A percentile compares a stretch with the other conserved stretches of the same genome.
phyloP scores from a whole-genome alignment of 148 eudicot species.

The Oxyria digyna region DNA sequence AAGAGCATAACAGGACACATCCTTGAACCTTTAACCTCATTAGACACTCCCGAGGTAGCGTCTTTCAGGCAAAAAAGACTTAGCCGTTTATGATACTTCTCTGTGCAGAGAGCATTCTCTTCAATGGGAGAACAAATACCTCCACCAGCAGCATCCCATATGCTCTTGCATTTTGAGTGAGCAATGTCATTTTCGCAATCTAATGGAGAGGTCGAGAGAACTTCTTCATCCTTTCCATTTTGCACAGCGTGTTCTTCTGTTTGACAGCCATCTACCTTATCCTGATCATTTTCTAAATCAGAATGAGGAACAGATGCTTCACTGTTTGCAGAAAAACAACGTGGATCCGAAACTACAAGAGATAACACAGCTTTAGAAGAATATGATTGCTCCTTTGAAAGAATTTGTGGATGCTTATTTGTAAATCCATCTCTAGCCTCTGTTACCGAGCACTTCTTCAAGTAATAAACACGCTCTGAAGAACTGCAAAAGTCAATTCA shows the following conservation, averaged over 20 bases:
- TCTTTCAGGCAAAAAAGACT: slow-evolving; percentile 42
- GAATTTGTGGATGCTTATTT: slow-evolving; percentile 13
- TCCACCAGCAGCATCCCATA: slow-evolving; percentile 56
- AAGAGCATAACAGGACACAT: slow-evolving; percentile 60
- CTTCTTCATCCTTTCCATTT: not conserved
- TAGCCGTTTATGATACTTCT: slow-evolving; percentile 38
- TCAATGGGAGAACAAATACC: slow-evolving; percentile 61
- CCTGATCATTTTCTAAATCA: not conserved
- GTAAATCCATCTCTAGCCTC: slow-evolving; percentile 19
- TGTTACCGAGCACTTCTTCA: slow-evolving; percentile 20
- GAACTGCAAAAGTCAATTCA: slow-evolving; percentile 19
- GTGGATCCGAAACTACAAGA: slow-evolving; percentile 64
- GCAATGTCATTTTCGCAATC: slow-evolving; percentile 12
- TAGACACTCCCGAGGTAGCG: slow-evolving; percentile 17
- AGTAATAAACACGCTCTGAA: slow-evolving; percentile 16
- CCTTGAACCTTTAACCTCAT: slow-evolving; percentile 23
- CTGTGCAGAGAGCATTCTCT: slow-evolving; percentile 55
- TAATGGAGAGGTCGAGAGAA: not conserved
- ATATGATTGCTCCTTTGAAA: slow-evolving; percentile 32
- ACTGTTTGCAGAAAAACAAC: slow-evolving; percentile 21
- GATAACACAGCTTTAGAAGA: slow-evolving; percentile 30
- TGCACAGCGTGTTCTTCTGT: not conserved
- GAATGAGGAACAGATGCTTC: slow-evolving; percentile 15
- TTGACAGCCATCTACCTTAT: not conserved
- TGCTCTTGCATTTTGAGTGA: slow-evolving; percentile 23